A percentile compares a stretch with the other conserved stretches of the same genome.
These are phyloP conservation scores for Hanseniaspora mollemarum DNA, from an alignment of 805 yeast genomes.

Conservation along the genomic window DNA sequence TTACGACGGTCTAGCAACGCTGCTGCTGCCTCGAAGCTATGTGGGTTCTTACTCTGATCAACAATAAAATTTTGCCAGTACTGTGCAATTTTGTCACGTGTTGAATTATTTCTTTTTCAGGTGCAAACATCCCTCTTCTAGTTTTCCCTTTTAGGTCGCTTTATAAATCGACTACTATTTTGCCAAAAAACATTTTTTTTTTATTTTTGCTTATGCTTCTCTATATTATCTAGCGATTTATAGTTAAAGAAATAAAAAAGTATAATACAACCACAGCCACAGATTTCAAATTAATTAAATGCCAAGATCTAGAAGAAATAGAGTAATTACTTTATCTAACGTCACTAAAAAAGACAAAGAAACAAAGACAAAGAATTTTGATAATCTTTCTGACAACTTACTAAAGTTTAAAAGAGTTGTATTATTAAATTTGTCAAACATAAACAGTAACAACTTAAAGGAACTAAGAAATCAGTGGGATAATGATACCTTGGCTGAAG, in stretches of 20 bases:
- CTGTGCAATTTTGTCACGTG: background rate
- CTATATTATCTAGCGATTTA: too few species aligned
- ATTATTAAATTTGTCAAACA: conserved; percentile 79
- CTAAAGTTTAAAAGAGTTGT: conserved; percentile 70
- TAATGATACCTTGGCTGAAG: conserved; percentile 33
- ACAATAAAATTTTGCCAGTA: background rate
- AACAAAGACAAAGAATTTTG: conserved; percentile 81
- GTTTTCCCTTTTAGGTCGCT: background rate
- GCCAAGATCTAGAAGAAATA: conserved; percentile 97
- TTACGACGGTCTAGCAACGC: too few species aligned
- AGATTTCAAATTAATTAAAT: conserved; percentile 31
- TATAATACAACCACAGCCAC: background rate
- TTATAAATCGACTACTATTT: background rate
- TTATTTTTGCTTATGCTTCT: too few species aligned
- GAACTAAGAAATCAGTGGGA: conserved; percentile 86
- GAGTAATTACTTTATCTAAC: conserved; percentile 87
- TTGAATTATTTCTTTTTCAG: background rate
- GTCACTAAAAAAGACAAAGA: conserved; percentile 93
- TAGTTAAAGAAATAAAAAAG: background rate
- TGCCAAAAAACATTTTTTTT: background rate
- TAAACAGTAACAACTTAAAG: conserved; percentile 90
- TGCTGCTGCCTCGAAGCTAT: too few species aligned
- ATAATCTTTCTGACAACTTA: conserved; percentile 72
- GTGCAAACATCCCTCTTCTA: background rate
- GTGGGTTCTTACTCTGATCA: too few species aligned